These are phyloP conservation scores for Hylodesmum podocarpum DNA, from an alignment of 306 rosid species.

Conservation along the genomic window DNA sequence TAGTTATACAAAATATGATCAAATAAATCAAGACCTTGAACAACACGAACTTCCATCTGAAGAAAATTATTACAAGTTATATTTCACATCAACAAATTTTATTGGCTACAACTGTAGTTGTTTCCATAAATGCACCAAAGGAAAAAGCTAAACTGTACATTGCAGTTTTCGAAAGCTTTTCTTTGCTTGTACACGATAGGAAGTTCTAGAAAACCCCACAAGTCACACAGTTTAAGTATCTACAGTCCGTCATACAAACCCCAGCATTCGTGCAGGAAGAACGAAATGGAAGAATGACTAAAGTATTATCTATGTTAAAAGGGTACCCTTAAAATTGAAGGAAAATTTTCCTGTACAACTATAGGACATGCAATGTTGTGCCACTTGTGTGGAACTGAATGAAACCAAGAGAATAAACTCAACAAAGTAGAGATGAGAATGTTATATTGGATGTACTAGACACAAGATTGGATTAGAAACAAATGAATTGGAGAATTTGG, in stretches of 20 bases:
- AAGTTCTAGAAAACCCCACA: neutral
- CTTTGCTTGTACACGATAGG: neutral
- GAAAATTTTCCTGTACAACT: neutral
- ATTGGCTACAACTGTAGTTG: neutral
- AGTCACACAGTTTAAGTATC: neutral
- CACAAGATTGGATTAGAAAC: neutral
- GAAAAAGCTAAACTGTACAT: neutral
- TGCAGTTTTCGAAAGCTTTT: neutral
- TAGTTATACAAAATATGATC: conserved; percentile 14
- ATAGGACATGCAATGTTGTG: neutral
- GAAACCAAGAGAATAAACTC: neutral
- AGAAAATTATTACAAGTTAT: neutral
- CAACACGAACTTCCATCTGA: conserved; percentile 13
- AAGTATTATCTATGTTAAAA: neutral
- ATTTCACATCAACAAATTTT: conserved; percentile 4
- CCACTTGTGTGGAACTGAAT: neutral
- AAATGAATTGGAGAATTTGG: neutral
- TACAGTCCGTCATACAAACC: neutral
- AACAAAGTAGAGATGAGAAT: neutral
- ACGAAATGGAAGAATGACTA: neutral
- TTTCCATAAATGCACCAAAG: conserved; percentile 13
- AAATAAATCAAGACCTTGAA: neutral
- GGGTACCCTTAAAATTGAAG: neutral
- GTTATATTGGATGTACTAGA: neutral
- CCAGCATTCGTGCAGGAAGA: neutral